Conservation (phyloP, 345 rosid genomes). For the Kernera saxatilis region DNA sequence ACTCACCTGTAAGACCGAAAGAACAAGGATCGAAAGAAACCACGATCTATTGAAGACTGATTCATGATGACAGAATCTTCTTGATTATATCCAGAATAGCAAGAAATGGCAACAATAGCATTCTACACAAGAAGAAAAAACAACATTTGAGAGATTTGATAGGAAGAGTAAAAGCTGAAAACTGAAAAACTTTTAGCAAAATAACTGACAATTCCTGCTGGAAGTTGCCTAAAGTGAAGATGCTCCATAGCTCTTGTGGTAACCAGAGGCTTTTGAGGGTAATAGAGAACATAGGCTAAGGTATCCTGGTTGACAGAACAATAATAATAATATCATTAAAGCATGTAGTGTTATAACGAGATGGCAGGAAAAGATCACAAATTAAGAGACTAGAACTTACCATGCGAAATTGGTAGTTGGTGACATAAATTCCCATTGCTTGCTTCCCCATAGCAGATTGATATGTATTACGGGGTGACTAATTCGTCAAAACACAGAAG, state of each 20-base stretch:
- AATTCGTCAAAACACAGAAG: conserved; percentile 12
- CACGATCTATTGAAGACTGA: conserved; percentile 94
- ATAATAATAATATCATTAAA: background rate
- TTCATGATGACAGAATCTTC: conserved; percentile 99
- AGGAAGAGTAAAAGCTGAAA: background rate
- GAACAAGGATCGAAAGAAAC: conserved; percentile 90
- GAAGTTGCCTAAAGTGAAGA: conserved; percentile 98
- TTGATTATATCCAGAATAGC: conserved; percentile 98
- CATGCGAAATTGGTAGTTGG: conserved; percentile 97
- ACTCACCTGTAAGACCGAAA: conserved; percentile 86
- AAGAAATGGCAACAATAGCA: conserved; percentile 94
- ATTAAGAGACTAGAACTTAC: conserved; percentile 34
- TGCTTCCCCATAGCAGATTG: conserved; percentile 99
- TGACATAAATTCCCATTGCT: conserved; percentile 99
- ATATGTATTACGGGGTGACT: conserved; percentile 99
- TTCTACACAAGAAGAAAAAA: conserved; percentile 43
- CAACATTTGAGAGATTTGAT: background rate
- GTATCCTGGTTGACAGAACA: conserved; percentile 58
- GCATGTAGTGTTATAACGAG: background rate
- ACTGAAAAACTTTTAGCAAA: background rate
- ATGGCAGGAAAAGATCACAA: background rate
- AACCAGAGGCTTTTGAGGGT: conserved; percentile 97
- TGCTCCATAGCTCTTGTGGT: conserved; percentile 99
- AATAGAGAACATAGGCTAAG: conserved; percentile 91
- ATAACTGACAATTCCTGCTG: conserved; percentile 89